These are phyloP conservation scores for Volvox carteri DNA, from an alignment of 163 green algal species.

Conservation along the genomic window DNA sequence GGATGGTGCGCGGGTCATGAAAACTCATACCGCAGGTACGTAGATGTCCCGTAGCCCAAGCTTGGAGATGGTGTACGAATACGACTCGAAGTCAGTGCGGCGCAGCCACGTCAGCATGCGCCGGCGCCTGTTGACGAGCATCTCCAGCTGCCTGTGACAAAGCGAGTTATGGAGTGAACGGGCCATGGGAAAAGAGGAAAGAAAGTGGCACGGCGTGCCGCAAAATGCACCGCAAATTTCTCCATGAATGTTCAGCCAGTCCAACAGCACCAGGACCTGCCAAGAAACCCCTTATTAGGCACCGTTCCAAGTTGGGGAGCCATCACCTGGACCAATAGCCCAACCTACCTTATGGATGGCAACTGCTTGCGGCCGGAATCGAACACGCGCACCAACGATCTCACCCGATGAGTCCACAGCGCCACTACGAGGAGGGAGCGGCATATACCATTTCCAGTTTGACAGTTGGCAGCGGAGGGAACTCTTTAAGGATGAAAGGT, in stretches of 20 bases:
- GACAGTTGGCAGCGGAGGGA: too few relatives aligned
- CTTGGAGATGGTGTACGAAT: constrained; percentile 75
- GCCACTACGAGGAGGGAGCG: constrained; percentile 51
- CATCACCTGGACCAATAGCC: too few relatives aligned
- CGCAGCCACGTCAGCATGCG: constrained; percentile 85
- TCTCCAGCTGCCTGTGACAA: constrained; percentile 72
- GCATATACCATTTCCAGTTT: too few relatives aligned
- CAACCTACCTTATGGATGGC: constrained; percentile 56
- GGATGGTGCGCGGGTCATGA: too few relatives aligned
- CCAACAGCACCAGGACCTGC: too few relatives aligned
- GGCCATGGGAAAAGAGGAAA: too few relatives aligned
- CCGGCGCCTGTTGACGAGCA: constrained; percentile 79
- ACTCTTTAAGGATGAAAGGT: too few relatives aligned
- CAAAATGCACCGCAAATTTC: too few relatives aligned
- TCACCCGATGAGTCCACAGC: constrained; percentile 57
- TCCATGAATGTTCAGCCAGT: too few relatives aligned
- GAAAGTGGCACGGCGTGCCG: too few relatives aligned
- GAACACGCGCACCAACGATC: constrained; percentile 52
- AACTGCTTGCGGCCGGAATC: constrained; percentile 48
- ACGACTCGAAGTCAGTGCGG: constrained; percentile 80
- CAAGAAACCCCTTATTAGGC: too few relatives aligned
- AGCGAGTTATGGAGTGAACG: not conserved
- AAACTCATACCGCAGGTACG: constrained; percentile 50
- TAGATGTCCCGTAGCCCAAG: constrained; percentile 87
- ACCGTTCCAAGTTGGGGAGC: too few relatives aligned